These are phyloP conservation scores for Mycena kentingensis DNA, from an alignment of 768 basidiomycete species.

Conservation along the genomic window DNA sequence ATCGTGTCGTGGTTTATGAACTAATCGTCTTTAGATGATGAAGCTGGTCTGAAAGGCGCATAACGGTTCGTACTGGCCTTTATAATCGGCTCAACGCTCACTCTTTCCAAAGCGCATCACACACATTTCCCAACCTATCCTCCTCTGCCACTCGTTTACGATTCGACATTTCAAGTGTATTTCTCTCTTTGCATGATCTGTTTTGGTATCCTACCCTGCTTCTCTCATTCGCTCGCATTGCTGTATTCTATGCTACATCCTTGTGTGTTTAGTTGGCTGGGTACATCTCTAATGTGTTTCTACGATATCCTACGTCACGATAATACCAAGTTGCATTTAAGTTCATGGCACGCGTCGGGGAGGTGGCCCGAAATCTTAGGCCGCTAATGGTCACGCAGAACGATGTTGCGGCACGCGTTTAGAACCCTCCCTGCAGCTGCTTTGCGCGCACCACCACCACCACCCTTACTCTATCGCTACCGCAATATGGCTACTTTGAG, in stretches of 20 bases:
- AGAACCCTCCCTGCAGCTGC: constrained; percentile 1
- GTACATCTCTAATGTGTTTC: constrained; percentile 14
- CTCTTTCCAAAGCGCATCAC: not conserved
- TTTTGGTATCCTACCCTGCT: constrained; percentile 14
- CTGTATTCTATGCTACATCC: constrained; percentile 12
- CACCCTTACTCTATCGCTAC: not conserved
- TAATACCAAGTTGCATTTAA: too few species aligned
- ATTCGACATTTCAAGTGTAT: not conserved
- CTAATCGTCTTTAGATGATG: too few species aligned
- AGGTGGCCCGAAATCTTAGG: too few species aligned
- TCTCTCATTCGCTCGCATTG: constrained; percentile 27
- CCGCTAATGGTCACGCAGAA: not conserved
- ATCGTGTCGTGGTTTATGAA: too few species aligned
- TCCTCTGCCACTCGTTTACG: not conserved
- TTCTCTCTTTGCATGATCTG: constrained; percentile 4
- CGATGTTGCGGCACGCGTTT: constrained; percentile 1
- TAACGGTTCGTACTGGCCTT: not conserved
- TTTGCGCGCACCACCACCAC: not conserved
- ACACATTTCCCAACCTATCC: not conserved
- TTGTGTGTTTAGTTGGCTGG: constrained; percentile 10
- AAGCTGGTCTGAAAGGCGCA: constrained; percentile 41
- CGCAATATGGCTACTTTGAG: constrained; percentile 40
- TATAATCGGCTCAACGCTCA: not conserved
- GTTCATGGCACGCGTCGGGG: too few species aligned
- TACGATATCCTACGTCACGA: not conserved